A percentile compares a stretch with the other conserved stretches of the same genome.
Conservation (phyloP, 495 filamentous ascomycete species). For the Tuber borchii region DNA sequence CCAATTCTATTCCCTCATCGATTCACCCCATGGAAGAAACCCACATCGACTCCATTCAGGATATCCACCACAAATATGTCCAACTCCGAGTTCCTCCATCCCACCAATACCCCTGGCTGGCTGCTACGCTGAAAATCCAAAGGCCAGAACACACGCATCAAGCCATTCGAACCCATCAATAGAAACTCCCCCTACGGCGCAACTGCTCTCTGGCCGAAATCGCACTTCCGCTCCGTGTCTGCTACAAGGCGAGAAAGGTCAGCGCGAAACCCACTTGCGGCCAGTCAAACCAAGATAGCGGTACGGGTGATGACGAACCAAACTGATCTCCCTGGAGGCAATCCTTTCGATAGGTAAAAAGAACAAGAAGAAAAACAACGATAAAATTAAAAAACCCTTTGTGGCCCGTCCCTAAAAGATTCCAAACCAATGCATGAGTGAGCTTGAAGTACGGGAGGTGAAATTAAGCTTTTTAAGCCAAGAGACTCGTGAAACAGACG, state of each 20-base stretch:
- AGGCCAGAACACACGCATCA: slow-evolving; percentile 98
- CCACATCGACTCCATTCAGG: slow-evolving; percentile 83
- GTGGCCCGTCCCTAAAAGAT: slow-evolving; percentile 51
- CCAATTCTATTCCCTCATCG: background rate
- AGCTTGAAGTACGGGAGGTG: slow-evolving; percentile 36
- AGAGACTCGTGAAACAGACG: slow-evolving; percentile 42
- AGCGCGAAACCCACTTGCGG: background rate
- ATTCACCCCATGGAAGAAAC: slow-evolving; percentile 24
- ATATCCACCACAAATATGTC: slow-evolving; percentile 87
- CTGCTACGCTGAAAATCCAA: slow-evolving; percentile 69
- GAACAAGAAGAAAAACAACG: slow-evolving; percentile 68
- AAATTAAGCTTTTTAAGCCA: slow-evolving; percentile 13
- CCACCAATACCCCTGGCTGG: slow-evolving; percentile 75
- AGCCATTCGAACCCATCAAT: slow-evolving; percentile 63
- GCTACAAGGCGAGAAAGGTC: slow-evolving; percentile 49
- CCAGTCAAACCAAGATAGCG: slow-evolving; percentile 8
- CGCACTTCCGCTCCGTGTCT: slow-evolving; percentile 70
- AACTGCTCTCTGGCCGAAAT: slow-evolving; percentile 95
- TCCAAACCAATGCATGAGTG: slow-evolving; percentile 42
- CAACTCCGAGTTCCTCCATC: slow-evolving; percentile 86
- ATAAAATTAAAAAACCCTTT: slow-evolving; percentile 68
- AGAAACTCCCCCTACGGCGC: slow-evolving; percentile 90
- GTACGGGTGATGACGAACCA: slow-evolving; percentile 51
- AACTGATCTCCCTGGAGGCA: slow-evolving; percentile 59
- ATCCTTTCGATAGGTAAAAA: slow-evolving; percentile 66